phyloP scores from a whole-genome alignment of 1,284 basidiomycete genomes.

The Anthracocystis panici-leucophaei region DNA sequence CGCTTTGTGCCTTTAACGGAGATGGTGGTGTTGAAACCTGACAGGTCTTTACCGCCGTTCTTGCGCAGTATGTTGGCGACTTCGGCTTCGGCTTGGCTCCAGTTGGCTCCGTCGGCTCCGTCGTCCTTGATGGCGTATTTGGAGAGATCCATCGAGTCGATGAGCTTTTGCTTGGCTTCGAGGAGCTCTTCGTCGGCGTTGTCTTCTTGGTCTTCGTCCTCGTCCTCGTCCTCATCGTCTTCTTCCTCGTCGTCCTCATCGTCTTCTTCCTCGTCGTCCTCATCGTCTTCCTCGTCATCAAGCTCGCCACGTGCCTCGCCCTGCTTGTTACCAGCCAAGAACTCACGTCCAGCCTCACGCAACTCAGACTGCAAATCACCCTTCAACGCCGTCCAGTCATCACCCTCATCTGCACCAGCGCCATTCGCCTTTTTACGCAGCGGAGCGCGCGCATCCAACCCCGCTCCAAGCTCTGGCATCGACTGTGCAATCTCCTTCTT shows the following conservation, averaged over 20 bases:
- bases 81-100: slow-evolving; percentile 64
- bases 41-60: slow-evolving; percentile 43
- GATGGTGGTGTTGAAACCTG: slow-evolving; percentile 52
- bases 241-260: slow-evolving; percentile 22
- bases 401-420: slow-evolving; percentile 11
- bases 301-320: slow-evolving; percentile 20
- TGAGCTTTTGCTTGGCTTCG: slow-evolving; percentile 47
- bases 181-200: slow-evolving; percentile 35
- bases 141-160: slow-evolving; percentile 57
- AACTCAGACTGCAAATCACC: slow-evolving; percentile 58
- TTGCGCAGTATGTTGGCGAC: slow-evolving; percentile 53
- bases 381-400: slow-evolving; percentile 49
- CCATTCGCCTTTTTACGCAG: slow-evolving; percentile 27
- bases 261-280: slow-evolving; percentile 33
- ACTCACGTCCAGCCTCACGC: slow-evolving; percentile 49
- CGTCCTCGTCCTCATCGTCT: slow-evolving; percentile 17
- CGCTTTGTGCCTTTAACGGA: slow-evolving; percentile 51
- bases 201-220: slow-evolving; percentile 15
- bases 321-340: slow-evolving; percentile 29
- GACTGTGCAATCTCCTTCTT: slow-evolving; percentile 71
- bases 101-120: slow-evolving; percentile 34
- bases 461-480: slow-evolving; percentile 41
- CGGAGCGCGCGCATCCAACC: slow-evolving; percentile 24
- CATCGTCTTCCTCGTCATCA: slow-evolving; percentile 19
- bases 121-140: slow-evolving; percentile 57